Percentiles rank a stretch among this genome's conserved stretches.
Evolutionary conservation across 2,329 filamentous ascomycete species (phyloP).

Genomic region (Piedraia hortae): DNA sequence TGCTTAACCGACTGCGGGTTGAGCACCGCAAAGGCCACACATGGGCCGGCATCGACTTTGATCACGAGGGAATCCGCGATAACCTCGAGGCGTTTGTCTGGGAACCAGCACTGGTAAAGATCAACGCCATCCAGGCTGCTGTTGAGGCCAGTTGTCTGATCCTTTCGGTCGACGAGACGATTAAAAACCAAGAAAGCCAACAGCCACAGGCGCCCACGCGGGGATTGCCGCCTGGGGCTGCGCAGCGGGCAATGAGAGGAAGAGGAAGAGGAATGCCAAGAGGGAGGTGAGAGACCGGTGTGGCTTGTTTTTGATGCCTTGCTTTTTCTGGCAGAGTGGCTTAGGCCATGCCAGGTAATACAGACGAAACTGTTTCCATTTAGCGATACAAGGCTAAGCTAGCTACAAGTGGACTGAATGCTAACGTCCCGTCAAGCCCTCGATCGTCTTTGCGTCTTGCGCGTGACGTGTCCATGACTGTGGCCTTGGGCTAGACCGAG

Average conservation of each 20-base stretch:
- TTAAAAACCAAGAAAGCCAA: conserved; percentile 81
- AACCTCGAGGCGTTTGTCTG: conserved; percentile 93
- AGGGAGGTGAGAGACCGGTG: conserved; percentile 3
- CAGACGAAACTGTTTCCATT: too few species aligned
- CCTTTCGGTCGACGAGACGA: conserved; percentile 89
- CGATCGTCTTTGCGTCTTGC: too few species aligned
- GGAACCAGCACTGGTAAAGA: conserved; percentile 88
- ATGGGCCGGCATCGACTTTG: conserved; percentile 92
- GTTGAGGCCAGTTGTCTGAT: conserved; percentile 91
- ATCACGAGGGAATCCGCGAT: conserved; percentile 70
- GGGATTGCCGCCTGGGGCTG: conserved; percentile 35
- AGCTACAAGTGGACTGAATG: too few species aligned
- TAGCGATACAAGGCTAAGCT: too few species aligned
- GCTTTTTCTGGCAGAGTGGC: too few species aligned
- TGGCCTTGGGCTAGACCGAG: too few species aligned
- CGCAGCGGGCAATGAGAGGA: conserved; percentile 66
- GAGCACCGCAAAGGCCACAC: conserved; percentile 81
- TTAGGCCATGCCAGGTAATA: too few species aligned
- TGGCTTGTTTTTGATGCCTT: too few species aligned
- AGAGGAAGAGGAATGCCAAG: conserved; percentile 45
- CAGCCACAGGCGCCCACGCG: conserved; percentile 55
- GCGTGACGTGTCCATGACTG: too few species aligned
- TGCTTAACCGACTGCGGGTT: conserved; percentile 82
- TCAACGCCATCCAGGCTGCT: conserved; percentile 88
- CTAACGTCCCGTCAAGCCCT: too few species aligned